Percentiles rank a stretch among this genome's conserved stretches.
Conservation (phyloP, 1,284 basidiomycete genomes). For the Cryptococcus depauperatus region DNA sequence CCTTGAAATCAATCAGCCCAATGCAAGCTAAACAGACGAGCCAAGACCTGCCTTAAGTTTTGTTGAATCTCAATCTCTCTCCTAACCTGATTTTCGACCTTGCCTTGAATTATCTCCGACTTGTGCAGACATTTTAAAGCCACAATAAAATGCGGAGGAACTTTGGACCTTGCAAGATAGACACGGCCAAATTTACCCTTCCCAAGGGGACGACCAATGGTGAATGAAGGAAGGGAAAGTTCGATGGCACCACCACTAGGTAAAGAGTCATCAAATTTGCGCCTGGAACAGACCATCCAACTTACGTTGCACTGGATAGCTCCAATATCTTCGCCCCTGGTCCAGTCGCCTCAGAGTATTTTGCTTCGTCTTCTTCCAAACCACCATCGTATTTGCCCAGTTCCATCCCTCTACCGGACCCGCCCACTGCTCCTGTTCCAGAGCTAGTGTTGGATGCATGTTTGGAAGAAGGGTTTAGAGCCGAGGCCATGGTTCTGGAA, state of each 20-base stretch:
- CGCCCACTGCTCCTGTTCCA: background rate
- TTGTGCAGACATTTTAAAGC: constrained; percentile 98
- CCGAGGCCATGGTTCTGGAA: constrained; percentile 23
- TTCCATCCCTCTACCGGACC: constrained; percentile 47
- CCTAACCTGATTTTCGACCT: constrained; percentile 91
- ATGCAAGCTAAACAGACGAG: background rate
- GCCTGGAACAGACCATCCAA: constrained; percentile 8
- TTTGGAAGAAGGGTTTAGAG: constrained; percentile 15
- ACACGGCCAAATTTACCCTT: constrained; percentile 99
- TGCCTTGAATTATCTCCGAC: constrained; percentile 79
- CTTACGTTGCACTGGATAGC: constrained; percentile 66
- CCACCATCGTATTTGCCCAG: constrained; percentile 82
- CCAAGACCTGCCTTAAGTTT: constrained; percentile 59
- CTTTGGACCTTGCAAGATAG: constrained; percentile 93
- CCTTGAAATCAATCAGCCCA: constrained; percentile 40
- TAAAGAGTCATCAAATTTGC: no score
- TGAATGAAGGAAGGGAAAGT: constrained; percentile 65
- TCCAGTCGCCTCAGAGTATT: constrained; percentile 51
- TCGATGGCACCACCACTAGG: constrained; percentile 47
- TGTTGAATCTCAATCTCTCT: constrained; percentile 99
- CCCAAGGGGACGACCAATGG: constrained; percentile 90
- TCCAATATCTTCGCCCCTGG: constrained; percentile 67
- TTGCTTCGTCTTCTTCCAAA: constrained; percentile 65
- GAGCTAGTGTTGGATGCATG: constrained; percentile 7
- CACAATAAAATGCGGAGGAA: constrained; percentile 80